A percentile compares a stretch with the other conserved stretches of the same genome.
phyloP scores from a whole-genome alignment of 768 basidiomycete species.

The Termitomyces sp. region DNA sequence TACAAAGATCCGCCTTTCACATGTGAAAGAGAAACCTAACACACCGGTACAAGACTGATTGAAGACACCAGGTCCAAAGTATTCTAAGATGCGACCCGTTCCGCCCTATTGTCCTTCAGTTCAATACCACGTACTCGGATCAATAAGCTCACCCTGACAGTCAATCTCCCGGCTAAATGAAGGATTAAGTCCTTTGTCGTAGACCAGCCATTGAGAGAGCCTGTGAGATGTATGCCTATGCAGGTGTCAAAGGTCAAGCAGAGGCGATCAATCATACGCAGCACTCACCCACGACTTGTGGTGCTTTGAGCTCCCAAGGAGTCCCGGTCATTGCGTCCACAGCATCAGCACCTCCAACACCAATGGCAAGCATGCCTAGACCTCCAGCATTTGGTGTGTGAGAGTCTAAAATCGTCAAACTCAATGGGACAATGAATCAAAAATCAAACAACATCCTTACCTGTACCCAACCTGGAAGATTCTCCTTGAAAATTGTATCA shows the following conservation, averaged over 20 bases:
- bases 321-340: conserved; percentile 98
- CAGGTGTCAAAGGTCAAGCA: neutral
- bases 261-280: neutral
- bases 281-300: conserved; percentile 70
- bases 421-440: neutral
- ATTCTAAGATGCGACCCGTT: conserved; percentile 94
- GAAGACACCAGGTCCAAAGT: conserved; percentile 91
- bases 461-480: conserved; percentile 71
- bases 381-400: conserved; percentile 99
- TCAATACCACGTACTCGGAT: neutral
- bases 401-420: conserved; percentile 56
- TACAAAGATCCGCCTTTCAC: neutral
- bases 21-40: conserved; percentile 5
- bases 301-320: conserved; percentile 97
- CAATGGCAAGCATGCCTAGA: conserved; percentile 93
- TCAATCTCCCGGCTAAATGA: conserved; percentile 90
- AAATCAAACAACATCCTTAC: conserved; percentile 31
- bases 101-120: conserved; percentile 63
- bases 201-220: conserved; percentile 85
- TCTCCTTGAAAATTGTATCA: conserved; percentile 11
- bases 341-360: conserved; percentile 98
- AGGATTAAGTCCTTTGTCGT: conserved; percentile 97
- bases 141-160: conserved; percentile 71
- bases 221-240: conserved; percentile 86
- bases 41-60: conserved; percentile 90